Evolutionary conservation across 148 eudicot species (phyloP).

Genomic region (Vaccinium vitisidaea): DNA sequence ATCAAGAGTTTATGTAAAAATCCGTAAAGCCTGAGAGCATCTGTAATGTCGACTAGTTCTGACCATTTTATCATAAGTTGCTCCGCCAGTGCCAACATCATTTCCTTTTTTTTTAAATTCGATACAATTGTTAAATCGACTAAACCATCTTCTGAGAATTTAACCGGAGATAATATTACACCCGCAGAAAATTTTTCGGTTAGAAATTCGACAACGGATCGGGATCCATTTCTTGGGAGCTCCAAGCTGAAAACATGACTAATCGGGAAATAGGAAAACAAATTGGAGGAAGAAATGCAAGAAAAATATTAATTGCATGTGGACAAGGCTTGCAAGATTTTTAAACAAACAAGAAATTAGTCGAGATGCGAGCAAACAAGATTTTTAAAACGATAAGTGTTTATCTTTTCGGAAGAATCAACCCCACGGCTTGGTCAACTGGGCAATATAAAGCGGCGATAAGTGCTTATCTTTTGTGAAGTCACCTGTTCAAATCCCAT

Average conservation of each 20-base stretch:
- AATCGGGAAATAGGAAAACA: not conserved
- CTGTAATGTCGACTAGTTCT: not conserved
- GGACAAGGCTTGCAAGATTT: not conserved
- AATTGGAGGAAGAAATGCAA: not conserved
- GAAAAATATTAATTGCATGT: no score
- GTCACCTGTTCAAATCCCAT: no score
- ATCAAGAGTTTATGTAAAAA: no score
- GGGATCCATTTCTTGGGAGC: not conserved
- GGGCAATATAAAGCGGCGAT: no score
- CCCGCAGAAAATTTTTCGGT: not conserved
- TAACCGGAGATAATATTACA: not conserved
- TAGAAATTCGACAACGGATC: not conserved
- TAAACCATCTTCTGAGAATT: not conserved
- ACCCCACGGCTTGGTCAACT: no score
- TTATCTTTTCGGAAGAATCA: no score
- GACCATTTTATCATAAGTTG: not conserved
- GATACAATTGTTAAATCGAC: not conserved
- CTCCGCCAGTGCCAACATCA: not conserved
- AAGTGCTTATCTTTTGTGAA: no score
- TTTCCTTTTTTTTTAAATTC: not conserved
- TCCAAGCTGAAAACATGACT: not conserved
- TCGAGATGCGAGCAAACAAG: no score
- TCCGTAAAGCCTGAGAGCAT: not conserved
- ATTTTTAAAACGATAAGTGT: not conserved
- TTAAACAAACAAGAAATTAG: not conserved